Evolutionary conservation across 805 yeast species (phyloP), one percentile per base, ranked within the genome.

Genomic region (Metschnikowia orientalis): DNA sequence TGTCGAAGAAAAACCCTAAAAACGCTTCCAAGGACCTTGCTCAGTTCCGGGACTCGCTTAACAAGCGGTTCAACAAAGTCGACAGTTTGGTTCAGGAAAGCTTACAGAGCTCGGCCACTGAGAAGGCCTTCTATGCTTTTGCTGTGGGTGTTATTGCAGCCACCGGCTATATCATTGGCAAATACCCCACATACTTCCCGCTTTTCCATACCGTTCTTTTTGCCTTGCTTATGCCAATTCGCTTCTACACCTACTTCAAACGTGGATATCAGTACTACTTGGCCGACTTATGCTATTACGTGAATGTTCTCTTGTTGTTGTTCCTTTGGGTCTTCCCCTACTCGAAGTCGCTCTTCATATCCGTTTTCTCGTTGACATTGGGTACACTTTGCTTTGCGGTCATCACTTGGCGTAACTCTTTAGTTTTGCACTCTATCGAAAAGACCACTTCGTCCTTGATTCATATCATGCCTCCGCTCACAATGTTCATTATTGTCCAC

Each of bases 351-450:
- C 64, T 90, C 15, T 90, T 82, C 59, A 76, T 85, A 10, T 73
- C 90, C 2, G 87, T 94, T 44, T 89, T 85, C 58, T 82, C 95
- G 7, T 76, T 90, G 40, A 73, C 92, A 1, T 79, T 82, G 62
- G 98, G 97, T 1, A 86, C 97, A 0, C 61, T 90, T 35, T 75
- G 95, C 5, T 89, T 86, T 73, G 97, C 97, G 0, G 95, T 90
- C 14, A 79, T 90, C 26, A 85, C 96, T 0, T 90, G 97, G 98
- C 71, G 95, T 47, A 90, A 90, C 56, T 88, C 96, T 5, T 67
- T 90, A 35, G 97, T 90, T 6, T 67, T 90, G 29, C 98, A 90
- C 53, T 80, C 90, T 8, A 73, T 90, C 40, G 98, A 90, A 45
- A 90, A 90, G 57, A 86, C 89, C 10, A 92, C 97, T 2, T 79